A percentile compares a stretch with the other conserved stretches of the same genome.
phyloP scores from a whole-genome alignment of 2,329 filamentous ascomycete genomes.

The Aureobasidium sp. region DNA sequence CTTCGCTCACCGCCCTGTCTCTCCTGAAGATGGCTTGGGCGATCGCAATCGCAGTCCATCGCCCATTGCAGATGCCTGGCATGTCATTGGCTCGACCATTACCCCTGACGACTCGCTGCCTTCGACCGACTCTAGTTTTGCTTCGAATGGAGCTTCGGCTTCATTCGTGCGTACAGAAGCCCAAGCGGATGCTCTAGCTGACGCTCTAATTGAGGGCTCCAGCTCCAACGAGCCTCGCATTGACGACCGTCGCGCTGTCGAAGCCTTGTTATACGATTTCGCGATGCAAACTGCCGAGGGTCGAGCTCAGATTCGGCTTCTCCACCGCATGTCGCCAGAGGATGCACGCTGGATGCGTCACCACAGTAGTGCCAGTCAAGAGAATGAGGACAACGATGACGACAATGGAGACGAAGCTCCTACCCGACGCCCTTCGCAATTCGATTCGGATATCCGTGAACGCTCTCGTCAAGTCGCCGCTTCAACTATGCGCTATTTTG shows the following conservation, averaged over 20 bases:
- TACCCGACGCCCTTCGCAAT: not conserved
- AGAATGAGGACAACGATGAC: not conserved
- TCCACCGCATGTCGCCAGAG: conserved; percentile 1
- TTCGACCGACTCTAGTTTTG: conserved; percentile 74
- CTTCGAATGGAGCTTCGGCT: conserved; percentile 50
- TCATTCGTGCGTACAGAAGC: conserved; percentile 35
- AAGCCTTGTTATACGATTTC: conserved; percentile 9
- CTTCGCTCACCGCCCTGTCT: conserved; percentile 1
- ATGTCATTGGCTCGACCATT: conserved; percentile 70
- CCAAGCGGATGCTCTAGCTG: not conserved
- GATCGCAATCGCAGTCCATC: conserved; percentile 72
- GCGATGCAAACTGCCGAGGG: conserved; percentile 13
- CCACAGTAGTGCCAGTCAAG: not conserved
- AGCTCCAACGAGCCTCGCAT: not conserved
- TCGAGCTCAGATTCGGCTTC: conserved; percentile 1
- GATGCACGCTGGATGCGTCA: not conserved
- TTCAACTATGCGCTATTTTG: conserved; percentile 5
- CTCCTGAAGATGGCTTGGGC: conserved; percentile 52
- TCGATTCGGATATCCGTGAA: not conserved
- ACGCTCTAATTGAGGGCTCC: not conserved
- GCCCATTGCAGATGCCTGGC: conserved; percentile 59
- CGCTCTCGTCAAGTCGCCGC: conserved; percentile 2
- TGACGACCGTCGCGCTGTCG: not conserved
- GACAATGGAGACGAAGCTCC: not conserved
- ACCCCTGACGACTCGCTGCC: conserved; percentile 74